Conservation (phyloP, 1,139 yeast genomes). For the Lodderomyces pseudojiufengensis region DNA sequence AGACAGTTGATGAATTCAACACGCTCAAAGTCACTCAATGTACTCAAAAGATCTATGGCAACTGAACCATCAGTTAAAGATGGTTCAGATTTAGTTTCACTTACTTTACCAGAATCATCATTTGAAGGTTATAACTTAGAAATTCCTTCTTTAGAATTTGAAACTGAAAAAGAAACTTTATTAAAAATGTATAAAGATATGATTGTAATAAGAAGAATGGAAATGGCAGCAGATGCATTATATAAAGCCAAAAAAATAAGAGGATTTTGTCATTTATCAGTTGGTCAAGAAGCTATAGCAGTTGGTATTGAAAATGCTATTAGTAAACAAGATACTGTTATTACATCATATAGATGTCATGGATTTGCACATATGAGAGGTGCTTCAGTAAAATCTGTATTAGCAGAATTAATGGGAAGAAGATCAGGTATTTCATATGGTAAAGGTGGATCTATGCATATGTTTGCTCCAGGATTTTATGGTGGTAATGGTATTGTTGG, state of each 20-base stretch:
- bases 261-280: constrained; percentile 98
- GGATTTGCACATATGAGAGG: constrained; percentile 98
- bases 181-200: constrained; percentile 95
- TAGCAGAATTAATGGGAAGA: constrained; percentile 96
- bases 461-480: constrained; percentile 91
- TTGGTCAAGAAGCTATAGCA: constrained; percentile 98
- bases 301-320: constrained; percentile 97
- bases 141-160: constrained; percentile 63
- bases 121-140: constrained; percentile 87
- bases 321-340: constrained; percentile 76
- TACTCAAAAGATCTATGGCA: constrained; percentile 32
- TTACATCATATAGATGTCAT: constrained; percentile 98
- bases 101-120: constrained; percentile 70
- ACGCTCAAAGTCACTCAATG: background rate
- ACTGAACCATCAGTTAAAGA: constrained; percentile 16
- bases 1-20: constrained; percentile 1
- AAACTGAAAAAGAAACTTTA: constrained; percentile 74
- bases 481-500: constrained; percentile 99
- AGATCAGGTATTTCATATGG: constrained; percentile 94
- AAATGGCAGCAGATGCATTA: constrained; percentile 97
- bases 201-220: constrained; percentile 94
- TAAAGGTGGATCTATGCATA: constrained; percentile 99
- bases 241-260: constrained; percentile 98
- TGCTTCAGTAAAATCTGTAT: constrained; percentile 80
- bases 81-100: constrained; percentile 39